Percentiles rank a stretch among this genome's conserved stretches.
Evolutionary conservation across 2,329 filamentous ascomycete species (phyloP).

Genomic region (Ceratocystis colombiana): DNA sequence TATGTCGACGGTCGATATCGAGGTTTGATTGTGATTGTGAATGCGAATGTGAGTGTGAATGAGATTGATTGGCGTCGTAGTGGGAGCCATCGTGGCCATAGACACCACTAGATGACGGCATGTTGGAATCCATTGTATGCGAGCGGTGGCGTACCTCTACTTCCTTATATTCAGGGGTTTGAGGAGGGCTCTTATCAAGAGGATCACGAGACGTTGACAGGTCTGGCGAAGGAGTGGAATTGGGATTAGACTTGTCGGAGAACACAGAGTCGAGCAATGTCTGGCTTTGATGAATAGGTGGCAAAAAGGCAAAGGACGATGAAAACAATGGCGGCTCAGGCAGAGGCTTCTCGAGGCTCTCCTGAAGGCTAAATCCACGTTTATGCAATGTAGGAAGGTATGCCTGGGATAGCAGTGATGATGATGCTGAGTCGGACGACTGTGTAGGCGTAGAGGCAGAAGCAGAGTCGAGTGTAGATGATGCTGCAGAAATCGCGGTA

Average conservation of each 20-base stretch:
- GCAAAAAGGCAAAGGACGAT: constrained; percentile 28
- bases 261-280: constrained; percentile 16
- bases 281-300: constrained; percentile 23
- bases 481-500: constrained; percentile 22
- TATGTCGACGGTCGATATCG: constrained; percentile 45
- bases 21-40: constrained; percentile 19
- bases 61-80: constrained; percentile 31
- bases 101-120: constrained; percentile 21
- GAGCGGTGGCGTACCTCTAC: constrained; percentile 16
- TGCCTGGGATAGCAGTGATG: background rate
- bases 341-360: constrained; percentile 48
- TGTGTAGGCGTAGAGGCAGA: constrained; percentile 25
- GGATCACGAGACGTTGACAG: background rate
- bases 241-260: background rate
- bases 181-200: background rate
- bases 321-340: constrained; percentile 40
- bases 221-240: constrained; percentile 29
- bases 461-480: background rate
- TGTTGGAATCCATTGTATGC: constrained; percentile 23
- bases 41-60: constrained; percentile 28
- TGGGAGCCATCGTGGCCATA: constrained; percentile 24
- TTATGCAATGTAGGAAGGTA: constrained; percentile 17
- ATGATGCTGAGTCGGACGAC: constrained; percentile 25
- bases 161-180: background rate
- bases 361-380: constrained; percentile 44